phyloP scores from a whole-genome alignment of 2,329 filamentous ascomycete species.

The Trichoderma cornu-damae region DNA sequence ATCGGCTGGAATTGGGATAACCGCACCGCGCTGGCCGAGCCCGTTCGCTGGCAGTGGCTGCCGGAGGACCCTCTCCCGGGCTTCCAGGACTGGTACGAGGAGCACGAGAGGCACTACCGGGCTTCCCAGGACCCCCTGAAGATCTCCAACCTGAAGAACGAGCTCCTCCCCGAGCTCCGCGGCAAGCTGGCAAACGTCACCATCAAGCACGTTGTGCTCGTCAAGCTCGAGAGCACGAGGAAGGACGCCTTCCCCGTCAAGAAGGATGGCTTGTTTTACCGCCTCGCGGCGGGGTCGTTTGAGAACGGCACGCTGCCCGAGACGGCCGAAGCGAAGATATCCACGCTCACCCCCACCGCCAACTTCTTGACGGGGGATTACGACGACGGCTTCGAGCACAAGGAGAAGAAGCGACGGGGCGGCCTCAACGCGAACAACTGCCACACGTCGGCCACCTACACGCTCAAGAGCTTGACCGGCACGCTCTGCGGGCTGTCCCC shows the following conservation, averaged over 20 bases:
- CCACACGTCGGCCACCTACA: slow-evolving; percentile 40
- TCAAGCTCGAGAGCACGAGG: slow-evolving; percentile 41
- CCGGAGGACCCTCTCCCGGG: slow-evolving; percentile 21
- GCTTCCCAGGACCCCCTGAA: slow-evolving; percentile 36
- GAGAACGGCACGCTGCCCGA: slow-evolving; percentile 32
- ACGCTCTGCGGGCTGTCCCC: slow-evolving; percentile 40
- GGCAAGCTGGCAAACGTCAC: slow-evolving; percentile 28
- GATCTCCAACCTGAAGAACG: slow-evolving; percentile 36
- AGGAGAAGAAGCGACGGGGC: slow-evolving; percentile 26
- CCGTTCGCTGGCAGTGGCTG: slow-evolving; percentile 28
- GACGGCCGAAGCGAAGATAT: slow-evolving; percentile 27
- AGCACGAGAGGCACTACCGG: slow-evolving; percentile 29
- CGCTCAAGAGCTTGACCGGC: slow-evolving; percentile 39
- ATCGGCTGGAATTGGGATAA: slow-evolving; percentile 30
- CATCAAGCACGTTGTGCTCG: slow-evolving; percentile 39
- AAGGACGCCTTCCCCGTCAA: slow-evolving; percentile 42
- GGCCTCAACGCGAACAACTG: slow-evolving; percentile 38
- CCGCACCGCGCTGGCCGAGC: slow-evolving; percentile 25
- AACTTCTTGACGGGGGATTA: slow-evolving; percentile 34
- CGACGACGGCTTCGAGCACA: slow-evolving; percentile 30
- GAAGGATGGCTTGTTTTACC: slow-evolving; percentile 35
- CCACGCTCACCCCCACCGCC: slow-evolving; percentile 29
- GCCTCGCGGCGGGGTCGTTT: slow-evolving; percentile 31
- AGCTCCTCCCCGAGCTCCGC: slow-evolving; percentile 28
- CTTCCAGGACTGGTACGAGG: slow-evolving; percentile 31